Evolutionary conservation across 768 basidiomycete species (phyloP), one percentile per base, ranked within the genome.

Genomic region (Amanita fuliginea): DNA sequence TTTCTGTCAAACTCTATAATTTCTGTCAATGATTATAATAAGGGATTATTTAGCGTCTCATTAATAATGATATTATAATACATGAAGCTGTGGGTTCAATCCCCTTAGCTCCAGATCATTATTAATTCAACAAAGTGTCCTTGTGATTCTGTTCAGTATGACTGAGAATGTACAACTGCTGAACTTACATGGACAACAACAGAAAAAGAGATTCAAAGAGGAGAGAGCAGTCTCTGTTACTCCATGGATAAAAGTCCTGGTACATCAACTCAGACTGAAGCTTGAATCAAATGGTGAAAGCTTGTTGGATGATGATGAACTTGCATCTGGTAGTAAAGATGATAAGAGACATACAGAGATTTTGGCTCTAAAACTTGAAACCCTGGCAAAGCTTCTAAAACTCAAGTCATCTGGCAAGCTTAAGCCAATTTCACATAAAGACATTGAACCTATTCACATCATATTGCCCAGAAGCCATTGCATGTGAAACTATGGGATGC

Each of bases 81-180:
- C n/a, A n/a, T n/a, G n/a, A n/a, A n/a, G n/a, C n/a, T n/a, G n/a
- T n/a, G n/a, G n/a, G n/a, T n/a, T n/a, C n/a, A n/a, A n/a, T n/a
- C n/a, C n/a, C n/a, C n/a, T n/a, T n/a, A n/a, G n/a, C n/a, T n/a
- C n/a, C n/a, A n/a, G n/a, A n/a, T n/a, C n/a, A n/a, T n/a, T n/a
- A n/a, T n/a, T n/a, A n/a, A n/a, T n/a, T n/a, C n/a, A n/a, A n/a
- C n/a, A n/a, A 24, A 55, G 54, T 34, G 50, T 51, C 14, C 49
- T 59, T 5, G 24, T 56, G 8, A 35, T 59, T 6, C 46, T 59
- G 2, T 56, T 59, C 35, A 51, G 49, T n/a, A 14, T 57, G 21
- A 45, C 47, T 11, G 51, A 59, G 16, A 59, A 59, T 41, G 34
- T 49, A 4, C 52, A 57, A 24, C 46, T 59, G 6, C 39, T 59